phyloP scores from a whole-genome alignment of 352 stramenopile genomes.

The Pythium monospermum region DNA sequence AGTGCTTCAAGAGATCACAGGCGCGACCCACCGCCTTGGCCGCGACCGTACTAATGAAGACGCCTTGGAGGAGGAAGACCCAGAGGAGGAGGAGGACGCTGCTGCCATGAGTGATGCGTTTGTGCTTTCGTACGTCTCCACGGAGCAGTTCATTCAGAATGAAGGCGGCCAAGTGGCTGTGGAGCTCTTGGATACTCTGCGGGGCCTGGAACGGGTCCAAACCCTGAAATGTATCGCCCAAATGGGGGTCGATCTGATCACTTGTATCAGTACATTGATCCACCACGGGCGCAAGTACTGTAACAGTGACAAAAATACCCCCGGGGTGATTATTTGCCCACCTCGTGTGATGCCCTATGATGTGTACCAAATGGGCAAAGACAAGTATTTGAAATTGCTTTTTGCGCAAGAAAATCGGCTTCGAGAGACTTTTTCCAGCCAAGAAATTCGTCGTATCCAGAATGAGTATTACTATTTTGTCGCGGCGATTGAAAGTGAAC shows the following conservation, averaged over 20 bases:
- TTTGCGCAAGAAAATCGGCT: constrained; percentile 33
- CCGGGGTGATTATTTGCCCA: constrained; percentile 34
- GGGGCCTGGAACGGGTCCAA: constrained; percentile 37
- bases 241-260: constrained; percentile 42
- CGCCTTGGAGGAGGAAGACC: constrained; percentile 4
- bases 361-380: constrained; percentile 50
- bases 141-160: constrained; percentile 60
- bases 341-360: constrained; percentile 41
- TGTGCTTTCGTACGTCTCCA: constrained; percentile 43
- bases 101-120: constrained; percentile 29
- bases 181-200: constrained; percentile 51
- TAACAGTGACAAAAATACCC: constrained; percentile 29
- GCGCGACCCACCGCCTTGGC: constrained; percentile 41
- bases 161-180: constrained; percentile 45
- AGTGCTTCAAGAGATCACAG: constrained; percentile 47
- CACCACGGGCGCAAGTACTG: constrained; percentile 49
- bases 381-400: constrained; percentile 41
- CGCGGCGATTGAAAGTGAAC: constrained; percentile 36
- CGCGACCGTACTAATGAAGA: constrained; percentile 25
- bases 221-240: constrained; percentile 45
- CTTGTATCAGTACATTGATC: constrained; percentile 31
- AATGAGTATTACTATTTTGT: constrained; percentile 49
- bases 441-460: constrained; percentile 40
- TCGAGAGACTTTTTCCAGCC: constrained; percentile 34
- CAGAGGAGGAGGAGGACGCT: background rate